Base-by-base conservation (phyloP, 2,329 filamentous ascomycete genomes). In the Claviceps paspali region DNA sequence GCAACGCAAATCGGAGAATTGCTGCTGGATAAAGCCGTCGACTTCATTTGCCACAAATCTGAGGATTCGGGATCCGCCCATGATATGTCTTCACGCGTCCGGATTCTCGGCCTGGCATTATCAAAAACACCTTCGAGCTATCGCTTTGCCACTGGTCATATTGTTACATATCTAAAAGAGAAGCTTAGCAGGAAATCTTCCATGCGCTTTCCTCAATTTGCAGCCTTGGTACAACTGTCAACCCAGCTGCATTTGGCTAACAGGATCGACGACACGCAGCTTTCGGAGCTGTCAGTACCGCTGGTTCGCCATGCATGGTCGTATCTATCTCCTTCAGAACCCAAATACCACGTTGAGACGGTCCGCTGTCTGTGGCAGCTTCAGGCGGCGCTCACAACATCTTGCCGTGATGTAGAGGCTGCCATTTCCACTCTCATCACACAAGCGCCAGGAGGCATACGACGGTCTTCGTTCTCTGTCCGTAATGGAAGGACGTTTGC, bases 261-360 rank as follows among this genome's bases (percentile, higher is more conserved):
- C 34, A 68, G 73, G 35, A 68, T 79, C 30, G 52, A 63, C 6
- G 46, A 54, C 5, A 49, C 57, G n/a, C 67, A 76, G 18, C 52
- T 79, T 35, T 79, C 67, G 38, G 67, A 62, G 38, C 60, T 93
- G 7, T 71, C 88, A 5, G 67, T 74, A 15, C 67, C 73, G 21
- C 61, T 96, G 17, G 76, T 91, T 12, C 65, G 65, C 2, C 71
- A 79, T 39, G 68, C 88, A 0, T 98, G 91, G 91, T 57, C 63
- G 5, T 85, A 83, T 49, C 61, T 98, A 28, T 82, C 85, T 1
- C 79, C 83, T n/a, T 68, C 77, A 10, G 78, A 79, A 43, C 86
- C 87, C 0, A 94, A 94, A 52, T 92, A 88, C 47, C 91, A 96
- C 51, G 87, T 98, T 23, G 92, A 98, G 60, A 79, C 86, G 14